A percentile compares a stretch with the other conserved stretches of the same genome.
Evolutionary conservation across 352 stramenopile genomes (phyloP).

Genomic region (Pythium brachiatum): DNA sequence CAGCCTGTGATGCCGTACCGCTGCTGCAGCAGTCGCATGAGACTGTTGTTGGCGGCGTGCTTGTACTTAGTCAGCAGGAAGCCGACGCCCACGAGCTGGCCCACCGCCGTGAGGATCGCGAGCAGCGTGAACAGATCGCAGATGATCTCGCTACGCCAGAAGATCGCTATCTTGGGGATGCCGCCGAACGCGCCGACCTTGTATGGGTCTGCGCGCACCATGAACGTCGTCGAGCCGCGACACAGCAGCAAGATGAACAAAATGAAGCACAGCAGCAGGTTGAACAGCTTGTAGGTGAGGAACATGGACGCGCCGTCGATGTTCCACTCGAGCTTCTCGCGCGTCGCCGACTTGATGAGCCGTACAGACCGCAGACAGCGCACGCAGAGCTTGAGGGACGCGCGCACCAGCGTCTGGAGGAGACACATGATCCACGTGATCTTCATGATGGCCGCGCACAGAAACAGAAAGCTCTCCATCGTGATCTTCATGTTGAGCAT

Average conservation of each 20-base stretch:
- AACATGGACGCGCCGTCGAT: conserved; percentile 48
- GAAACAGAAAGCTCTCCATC: conserved; percentile 57
- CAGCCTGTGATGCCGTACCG: conserved; percentile 52
- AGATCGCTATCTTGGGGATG: conserved; percentile 30
- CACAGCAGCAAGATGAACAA: conserved; percentile 38
- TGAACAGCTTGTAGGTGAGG: conserved; percentile 63
- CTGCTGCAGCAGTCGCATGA: conserved; percentile 44
- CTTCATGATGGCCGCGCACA: conserved; percentile 40
- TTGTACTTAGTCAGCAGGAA: conserved; percentile 43
- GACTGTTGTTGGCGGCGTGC: conserved; percentile 40
- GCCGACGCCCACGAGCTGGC: conserved; percentile 24
- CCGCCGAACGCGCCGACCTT: conserved; percentile 44
- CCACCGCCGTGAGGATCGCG: conserved; percentile 29
- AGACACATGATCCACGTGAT: conserved; percentile 67
- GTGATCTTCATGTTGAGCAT: conserved; percentile 53
- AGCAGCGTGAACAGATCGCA: conserved; percentile 46
- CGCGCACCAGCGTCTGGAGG: conserved; percentile 34
- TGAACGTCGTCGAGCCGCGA: conserved; percentile 40
- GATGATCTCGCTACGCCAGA: conserved; percentile 58
- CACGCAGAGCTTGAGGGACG: conserved; percentile 30
- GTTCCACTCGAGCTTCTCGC: conserved; percentile 44
- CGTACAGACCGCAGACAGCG: conserved; percentile 33
- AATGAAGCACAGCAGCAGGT: conserved; percentile 41
- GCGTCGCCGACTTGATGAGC: conserved; percentile 30
- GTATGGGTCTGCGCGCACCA: conserved; percentile 29